phyloP scores from a whole-genome alignment of 805 yeast genomes.

The Starmerella potacharoeniae region DNA sequence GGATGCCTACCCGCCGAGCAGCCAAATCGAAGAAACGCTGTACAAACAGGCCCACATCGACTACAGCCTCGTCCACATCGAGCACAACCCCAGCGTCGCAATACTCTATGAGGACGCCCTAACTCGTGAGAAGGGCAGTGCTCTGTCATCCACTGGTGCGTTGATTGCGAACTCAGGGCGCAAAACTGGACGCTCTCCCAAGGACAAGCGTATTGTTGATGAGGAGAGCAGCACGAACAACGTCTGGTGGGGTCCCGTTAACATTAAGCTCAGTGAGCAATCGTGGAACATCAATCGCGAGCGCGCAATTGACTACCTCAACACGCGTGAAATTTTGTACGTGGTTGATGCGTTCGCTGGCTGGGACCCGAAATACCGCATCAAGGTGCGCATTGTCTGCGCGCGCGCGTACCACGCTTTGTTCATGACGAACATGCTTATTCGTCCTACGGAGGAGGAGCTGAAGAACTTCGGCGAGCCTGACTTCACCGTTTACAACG shows the following conservation, averaged over 20 bases:
- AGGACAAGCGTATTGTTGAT: conserved; percentile 94
- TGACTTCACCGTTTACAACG: conserved; percentile 95
- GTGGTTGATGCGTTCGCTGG: conserved; percentile 97
- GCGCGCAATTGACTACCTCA: conserved; percentile 91
- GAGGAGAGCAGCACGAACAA: conserved; percentile 73
- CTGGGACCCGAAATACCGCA: conserved; percentile 97
- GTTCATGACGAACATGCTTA: conserved; percentile 96
- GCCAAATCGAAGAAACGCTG: conserved; percentile 34
- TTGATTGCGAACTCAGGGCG: conserved; percentile 89
- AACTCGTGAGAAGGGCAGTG: conserved; percentile 71
- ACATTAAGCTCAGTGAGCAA: conserved; percentile 83
- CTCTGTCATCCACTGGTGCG: conserved; percentile 87
- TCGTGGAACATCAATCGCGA: conserved; percentile 94
- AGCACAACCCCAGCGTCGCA: conserved; percentile 87
- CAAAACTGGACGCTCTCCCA: conserved; percentile 97
- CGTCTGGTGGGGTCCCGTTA: conserved; percentile 99
- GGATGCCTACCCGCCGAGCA: conserved; percentile 31
- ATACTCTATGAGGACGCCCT: conserved; percentile 90
- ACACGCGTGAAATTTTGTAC: conserved; percentile 88
- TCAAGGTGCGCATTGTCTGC: conserved; percentile 89
- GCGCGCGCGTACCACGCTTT: conserved; percentile 98
- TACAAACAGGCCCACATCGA: conserved; percentile 34
- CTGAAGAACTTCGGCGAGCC: conserved; percentile 87
- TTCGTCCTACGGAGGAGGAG: conserved; percentile 87
- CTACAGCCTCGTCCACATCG: conserved; percentile 33